Evolutionary conservation across 495 filamentous ascomycete genomes (phyloP), one percentile per base, ranked within the genome.

Genomic region (Penicillium subrubescens): DNA sequence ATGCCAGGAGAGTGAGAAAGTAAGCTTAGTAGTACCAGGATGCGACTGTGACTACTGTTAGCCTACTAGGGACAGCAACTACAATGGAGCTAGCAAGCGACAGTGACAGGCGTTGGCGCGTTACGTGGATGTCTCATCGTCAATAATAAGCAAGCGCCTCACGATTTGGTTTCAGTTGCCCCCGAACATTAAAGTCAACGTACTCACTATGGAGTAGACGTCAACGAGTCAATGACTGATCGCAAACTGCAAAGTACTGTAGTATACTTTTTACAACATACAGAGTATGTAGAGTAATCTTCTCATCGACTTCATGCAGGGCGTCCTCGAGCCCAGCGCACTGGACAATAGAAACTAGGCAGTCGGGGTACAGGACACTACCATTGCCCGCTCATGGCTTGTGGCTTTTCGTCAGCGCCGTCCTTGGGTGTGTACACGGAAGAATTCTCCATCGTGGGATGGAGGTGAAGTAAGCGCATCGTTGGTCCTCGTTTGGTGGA

Each of bases 151-250:
- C 53, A 56, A 56, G 53, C 53, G 58, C 60, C 63, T 51, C 51
- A 51, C 59, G 52, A 60, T 61, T 46, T 27, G 62, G 66, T 65
- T 63, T 68, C 66, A 65, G 54, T 68, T 57, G 66, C 66, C 66
- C 62, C 66, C 19, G n/a, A 50, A 17, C 19, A 52, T 27, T 37
- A 31, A 56, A 52, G 46, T 50, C 46, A 27, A 27, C 23, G 21
- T 25, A 23, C 46, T 50, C n/a, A 46, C 19, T 25, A 23, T 5
- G 8, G 3, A 48, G 3, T 33, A 17, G 10, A 12, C 3, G 14
- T 41, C 37, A 41, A 15, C 14, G 15, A 41, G 14, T 41, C 37
- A 41, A 41, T 4, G 37, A 41, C 37, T 6, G 48, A 52, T 48
- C 15, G 23, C 48, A 52, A 52, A 52, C 37, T 41, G 23, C 19